Percentiles rank a stretch among this genome's conserved stretches.
These are phyloP conservation scores for Cercospora zeae-maydis DNA, from an alignment of 2,329 filamentous ascomycete genomes.

Conservation along the genomic window DNA sequence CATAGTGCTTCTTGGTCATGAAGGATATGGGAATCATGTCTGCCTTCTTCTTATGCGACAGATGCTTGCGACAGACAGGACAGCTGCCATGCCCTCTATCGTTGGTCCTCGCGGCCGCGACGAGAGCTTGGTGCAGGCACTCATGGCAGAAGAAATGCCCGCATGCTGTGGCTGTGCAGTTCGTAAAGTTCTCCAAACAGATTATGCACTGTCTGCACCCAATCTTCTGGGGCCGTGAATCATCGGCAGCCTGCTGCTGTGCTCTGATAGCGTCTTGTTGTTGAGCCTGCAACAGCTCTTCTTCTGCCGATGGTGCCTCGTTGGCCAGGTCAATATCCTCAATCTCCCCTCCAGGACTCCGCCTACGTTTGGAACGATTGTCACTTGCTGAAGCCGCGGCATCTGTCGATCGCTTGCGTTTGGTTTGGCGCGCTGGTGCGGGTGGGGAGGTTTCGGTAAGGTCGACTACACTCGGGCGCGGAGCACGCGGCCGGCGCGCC, in stretches of 20 bases:
- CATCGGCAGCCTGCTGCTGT: slow-evolving; percentile 26
- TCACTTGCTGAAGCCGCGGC: background rate
- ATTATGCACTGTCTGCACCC: slow-evolving; percentile 58
- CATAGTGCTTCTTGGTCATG: slow-evolving; percentile 26
- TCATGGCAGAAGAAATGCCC: slow-evolving; percentile 64
- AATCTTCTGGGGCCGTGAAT: slow-evolving; percentile 36
- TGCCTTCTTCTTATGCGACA: slow-evolving; percentile 22
- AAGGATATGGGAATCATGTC: slow-evolving; percentile 25
- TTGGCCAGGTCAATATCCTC: slow-evolving; percentile 24
- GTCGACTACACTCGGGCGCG: slow-evolving; percentile 16
- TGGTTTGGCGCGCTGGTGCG: slow-evolving; percentile 10
- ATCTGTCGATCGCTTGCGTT: slow-evolving; percentile 15
- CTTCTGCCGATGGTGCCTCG: slow-evolving; percentile 29
- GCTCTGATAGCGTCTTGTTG: slow-evolving; percentile 26
- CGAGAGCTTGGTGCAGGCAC: slow-evolving; percentile 59
- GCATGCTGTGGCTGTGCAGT: slow-evolving; percentile 58
- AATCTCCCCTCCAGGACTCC: slow-evolving; percentile 3
- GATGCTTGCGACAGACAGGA: slow-evolving; percentile 38
- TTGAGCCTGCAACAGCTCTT: slow-evolving; percentile 36
- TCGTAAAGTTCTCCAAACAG: slow-evolving; percentile 59
- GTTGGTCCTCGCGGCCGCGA: slow-evolving; percentile 51
- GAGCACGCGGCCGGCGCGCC: background rate
- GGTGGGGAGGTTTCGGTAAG: slow-evolving; percentile 13
- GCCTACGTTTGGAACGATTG: background rate
- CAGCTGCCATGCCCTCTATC: slow-evolving; percentile 46